phyloP scores from a whole-genome alignment of 1,284 basidiomycete genomes.

The Ganoderma boninense region DNA sequence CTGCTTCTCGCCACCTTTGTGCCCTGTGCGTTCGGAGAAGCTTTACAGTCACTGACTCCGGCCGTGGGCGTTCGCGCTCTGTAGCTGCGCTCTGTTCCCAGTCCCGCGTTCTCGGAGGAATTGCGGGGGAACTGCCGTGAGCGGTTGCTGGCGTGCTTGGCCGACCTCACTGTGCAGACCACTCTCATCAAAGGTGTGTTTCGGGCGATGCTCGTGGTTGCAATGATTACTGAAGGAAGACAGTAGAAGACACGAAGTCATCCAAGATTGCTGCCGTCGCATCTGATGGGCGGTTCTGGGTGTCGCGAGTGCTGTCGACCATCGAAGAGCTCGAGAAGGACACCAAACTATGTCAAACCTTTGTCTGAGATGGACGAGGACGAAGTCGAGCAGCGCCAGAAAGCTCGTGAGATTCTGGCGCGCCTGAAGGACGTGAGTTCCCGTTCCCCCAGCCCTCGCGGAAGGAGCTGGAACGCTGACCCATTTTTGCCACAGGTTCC shows the following conservation, averaged over 20 bases:
- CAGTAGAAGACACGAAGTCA: constrained; percentile 53
- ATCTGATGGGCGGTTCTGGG: constrained; percentile 83
- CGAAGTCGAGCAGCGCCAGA: constrained; percentile 54
- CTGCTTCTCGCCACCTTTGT: background rate
- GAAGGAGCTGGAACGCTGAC: background rate
- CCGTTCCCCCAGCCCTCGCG: background rate
- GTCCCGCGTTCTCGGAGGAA: constrained; percentile 78
- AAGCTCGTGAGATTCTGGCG: constrained; percentile 55
- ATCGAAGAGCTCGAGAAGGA: constrained; percentile 74
- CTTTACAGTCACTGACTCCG: constrained; percentile 24
- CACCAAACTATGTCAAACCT: constrained; percentile 70
- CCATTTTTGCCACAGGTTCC: constrained; percentile 46
- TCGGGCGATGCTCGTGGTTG: background rate
- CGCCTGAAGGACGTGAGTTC: constrained; percentile 58
- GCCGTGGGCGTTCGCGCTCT: constrained; percentile 4
- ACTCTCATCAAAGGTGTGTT: constrained; percentile 52
- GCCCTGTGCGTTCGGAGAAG: constrained; percentile 3
- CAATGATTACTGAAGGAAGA: constrained; percentile 8
- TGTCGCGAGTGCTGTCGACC: constrained; percentile 71
- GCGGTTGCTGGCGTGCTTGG: constrained; percentile 79
- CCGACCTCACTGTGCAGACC: constrained; percentile 74
- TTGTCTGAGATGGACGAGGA: constrained; percentile 68
- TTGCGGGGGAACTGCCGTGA: constrained; percentile 72
- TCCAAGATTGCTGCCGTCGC: constrained; percentile 68
- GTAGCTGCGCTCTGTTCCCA: constrained; percentile 70